phyloP scores from a whole-genome alignment of 2,329 filamentous ascomycete species.

The Sclerotinia glacialis region DNA sequence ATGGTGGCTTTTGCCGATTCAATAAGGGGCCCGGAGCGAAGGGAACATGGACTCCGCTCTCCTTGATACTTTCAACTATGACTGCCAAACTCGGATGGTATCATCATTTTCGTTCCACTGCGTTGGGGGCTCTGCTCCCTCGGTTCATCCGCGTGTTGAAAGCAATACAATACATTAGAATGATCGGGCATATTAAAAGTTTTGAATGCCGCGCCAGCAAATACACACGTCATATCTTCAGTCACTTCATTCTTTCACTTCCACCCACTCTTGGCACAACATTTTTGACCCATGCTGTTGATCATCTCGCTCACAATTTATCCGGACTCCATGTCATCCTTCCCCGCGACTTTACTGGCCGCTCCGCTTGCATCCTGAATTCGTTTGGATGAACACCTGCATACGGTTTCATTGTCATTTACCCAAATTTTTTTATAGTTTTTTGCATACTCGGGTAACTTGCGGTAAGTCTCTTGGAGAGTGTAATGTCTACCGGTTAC shows the following conservation, averaged over 20 bases:
- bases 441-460: neutral
- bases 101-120: no score
- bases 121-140: no score
- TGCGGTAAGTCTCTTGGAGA: neutral
- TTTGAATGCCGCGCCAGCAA: no score
- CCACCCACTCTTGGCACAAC: neutral
- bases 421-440: neutral
- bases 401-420: neutral
- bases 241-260: no score
- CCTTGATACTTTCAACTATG: no score
- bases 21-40: neutral
- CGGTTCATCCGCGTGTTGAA: no score
- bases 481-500: neutral
- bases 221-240: neutral
- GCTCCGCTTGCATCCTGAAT: neutral
- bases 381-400: slow-evolving; percentile 6
- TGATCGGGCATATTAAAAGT: no score
- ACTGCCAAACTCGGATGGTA: no score
- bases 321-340: neutral
- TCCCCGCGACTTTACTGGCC: slow-evolving; percentile 1
- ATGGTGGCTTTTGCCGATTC: neutral
- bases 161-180: no score
- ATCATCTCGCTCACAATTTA: slow-evolving; percentile 8
- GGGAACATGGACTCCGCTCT: no score
- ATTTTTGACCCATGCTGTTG: neutral